Base-by-base conservation (phyloP, 179 eudicot genomes). In the Sideroxylon spinosum region DNA sequence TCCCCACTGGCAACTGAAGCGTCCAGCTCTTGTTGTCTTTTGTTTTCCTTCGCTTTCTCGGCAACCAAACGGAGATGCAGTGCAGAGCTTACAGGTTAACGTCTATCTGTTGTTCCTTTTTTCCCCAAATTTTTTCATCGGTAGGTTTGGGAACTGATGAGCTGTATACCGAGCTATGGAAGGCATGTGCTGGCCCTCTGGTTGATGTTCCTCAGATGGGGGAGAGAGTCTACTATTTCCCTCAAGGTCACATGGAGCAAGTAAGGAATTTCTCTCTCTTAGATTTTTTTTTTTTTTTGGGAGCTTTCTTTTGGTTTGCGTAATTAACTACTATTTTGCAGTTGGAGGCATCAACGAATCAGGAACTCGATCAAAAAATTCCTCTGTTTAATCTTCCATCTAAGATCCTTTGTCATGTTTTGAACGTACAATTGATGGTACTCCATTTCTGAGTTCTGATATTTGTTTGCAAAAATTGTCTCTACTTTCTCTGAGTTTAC, bases 191-290 rank as follows among this genome's bases (percentile, higher is more conserved):
- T 48, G 98, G 98, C 25, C 92, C 93, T 23, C 76, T 91, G 83
- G 94, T 93, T 70, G 90, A 89, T 66, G 85, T 91, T 79, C 98
- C 97, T 65, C 85, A 83, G 53, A 0, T 64, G 16, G 87, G 89
- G 49, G 92, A 93, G 76, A 90, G 89, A 62, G 96, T 90, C 52
- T 93, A 71, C 82, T 93, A 93, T 83, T 93, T 91, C 82, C 97
- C 97, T 57, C 97, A 91, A 80, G 98, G 98, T 81, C 96, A 93
- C 85, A 85, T 93, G 89, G 96, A 93, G 81, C 97, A 93, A 85
- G 97, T 89, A 86, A 4, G 23, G n/a, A 32, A 28, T 12, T 12
- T 71, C 49, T 37, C 19, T 59, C 29, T 72, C 44, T 25, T n/a
- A 49, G 12, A 26, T 49, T 67, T 6, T 56, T 16, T n/a, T 23